Conservation (phyloP, 2,329 filamentous ascomycete genomes). For the Chaetomiaceae sp. region DNA sequence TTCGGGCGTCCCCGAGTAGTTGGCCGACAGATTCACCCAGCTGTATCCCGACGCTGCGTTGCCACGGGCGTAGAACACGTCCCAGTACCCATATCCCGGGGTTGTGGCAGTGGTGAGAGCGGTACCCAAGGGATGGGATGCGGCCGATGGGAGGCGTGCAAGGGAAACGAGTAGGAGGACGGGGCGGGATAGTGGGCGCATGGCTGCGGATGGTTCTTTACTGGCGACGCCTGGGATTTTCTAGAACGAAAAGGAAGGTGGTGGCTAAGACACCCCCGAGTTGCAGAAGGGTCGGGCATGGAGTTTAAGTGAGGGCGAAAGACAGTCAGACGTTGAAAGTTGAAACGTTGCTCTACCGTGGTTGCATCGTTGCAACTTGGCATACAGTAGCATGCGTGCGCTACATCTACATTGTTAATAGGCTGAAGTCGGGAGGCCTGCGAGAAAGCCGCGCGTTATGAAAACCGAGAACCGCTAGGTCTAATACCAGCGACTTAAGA, state of each 20-base stretch:
- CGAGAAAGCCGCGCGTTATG: not conserved
- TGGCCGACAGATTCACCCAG: conserved; percentile 3
- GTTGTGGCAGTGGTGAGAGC: not conserved
- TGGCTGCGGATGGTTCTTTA: not conserved
- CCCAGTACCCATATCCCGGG: not conserved
- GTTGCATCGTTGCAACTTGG: not conserved
- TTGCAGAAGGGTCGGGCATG: too few species aligned
- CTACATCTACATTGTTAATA: not conserved
- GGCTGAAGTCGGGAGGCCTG: not conserved
- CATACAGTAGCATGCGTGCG: not conserved
- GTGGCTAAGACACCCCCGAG: too few species aligned
- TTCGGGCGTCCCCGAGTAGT: not conserved
- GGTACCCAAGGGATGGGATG: not conserved
- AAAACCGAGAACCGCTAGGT: too few species aligned
- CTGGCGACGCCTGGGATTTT: not conserved
- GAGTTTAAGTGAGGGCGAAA: not conserved
- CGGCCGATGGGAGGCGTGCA: not conserved
- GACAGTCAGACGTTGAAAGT: not conserved
- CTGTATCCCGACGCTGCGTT: conserved; percentile 2
- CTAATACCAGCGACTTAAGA: too few species aligned
- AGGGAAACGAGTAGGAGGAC: not conserved
- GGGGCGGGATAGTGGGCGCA: not conserved
- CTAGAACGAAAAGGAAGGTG: too few species aligned
- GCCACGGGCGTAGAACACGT: not conserved
- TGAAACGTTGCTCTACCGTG: not conserved